Evolutionary conservation across 2,329 filamentous ascomycete genomes (phyloP).

Genomic region (Cyclaneusma minus): DNA sequence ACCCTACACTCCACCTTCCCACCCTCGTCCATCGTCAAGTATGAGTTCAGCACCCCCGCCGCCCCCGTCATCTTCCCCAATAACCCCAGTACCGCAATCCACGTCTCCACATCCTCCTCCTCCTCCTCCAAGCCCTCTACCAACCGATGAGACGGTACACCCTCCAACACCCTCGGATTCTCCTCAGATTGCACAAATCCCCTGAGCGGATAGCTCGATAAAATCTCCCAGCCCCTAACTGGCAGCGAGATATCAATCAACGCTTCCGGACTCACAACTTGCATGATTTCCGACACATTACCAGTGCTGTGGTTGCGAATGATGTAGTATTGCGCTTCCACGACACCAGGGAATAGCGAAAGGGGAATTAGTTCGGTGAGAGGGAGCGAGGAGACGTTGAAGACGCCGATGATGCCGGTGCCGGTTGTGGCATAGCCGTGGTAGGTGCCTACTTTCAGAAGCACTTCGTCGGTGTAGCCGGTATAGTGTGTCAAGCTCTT

Average conservation of each 20-base stretch:
- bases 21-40: conserved; percentile 39
- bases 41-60: conserved; percentile 55
- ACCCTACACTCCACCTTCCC: conserved; percentile 50
- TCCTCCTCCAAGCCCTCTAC: too few species aligned
- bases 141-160: too few species aligned
- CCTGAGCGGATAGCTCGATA: conserved; percentile 56
- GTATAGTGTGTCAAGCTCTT: conserved; percentile 60
- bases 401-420: conserved; percentile 65
- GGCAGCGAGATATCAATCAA: conserved; percentile 49
- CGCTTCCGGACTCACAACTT: conserved; percentile 25
- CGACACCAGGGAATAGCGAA: conserved; percentile 56
- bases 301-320: conserved; percentile 59
- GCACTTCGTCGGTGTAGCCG: conserved; percentile 53
- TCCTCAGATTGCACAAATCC: too few species aligned
- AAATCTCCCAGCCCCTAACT: conserved; percentile 63
- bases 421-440: conserved; percentile 49
- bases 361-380: conserved; percentile 58
- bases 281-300: conserved; percentile 37
- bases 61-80: conserved; percentile 81
- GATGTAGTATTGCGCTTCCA: conserved; percentile 44
- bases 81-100: conserved; percentile 59
- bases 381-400: conserved; percentile 56
- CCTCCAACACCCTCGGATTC: too few species aligned
- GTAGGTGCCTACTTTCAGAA: conserved; percentile 70
- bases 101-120: conserved; percentile 23